phyloP scores from a whole-genome alignment of 148 eudicot genomes.

The Rhododendron ovatum region DNA sequence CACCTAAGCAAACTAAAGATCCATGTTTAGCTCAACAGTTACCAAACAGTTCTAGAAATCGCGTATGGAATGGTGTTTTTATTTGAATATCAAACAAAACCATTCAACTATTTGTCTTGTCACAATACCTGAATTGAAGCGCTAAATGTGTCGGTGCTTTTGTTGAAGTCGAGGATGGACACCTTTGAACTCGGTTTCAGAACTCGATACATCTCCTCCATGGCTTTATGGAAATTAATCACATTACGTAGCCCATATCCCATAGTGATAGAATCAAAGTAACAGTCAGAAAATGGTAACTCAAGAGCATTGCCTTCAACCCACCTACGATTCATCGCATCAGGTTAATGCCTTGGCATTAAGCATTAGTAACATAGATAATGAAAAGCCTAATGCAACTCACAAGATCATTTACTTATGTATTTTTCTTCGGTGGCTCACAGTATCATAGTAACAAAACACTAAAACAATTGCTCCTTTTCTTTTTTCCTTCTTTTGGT shows the following conservation, averaged over 20 bases:
- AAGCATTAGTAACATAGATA: neutral
- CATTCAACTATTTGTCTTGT: neutral
- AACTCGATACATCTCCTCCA: conserved; percentile 65
- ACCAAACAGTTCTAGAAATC: neutral
- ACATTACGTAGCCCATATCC: conserved; percentile 93
- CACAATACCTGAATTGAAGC: conserved; percentile 53
- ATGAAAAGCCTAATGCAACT: neutral
- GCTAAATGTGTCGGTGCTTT: conserved; percentile 42
- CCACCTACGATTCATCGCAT: conserved; percentile 49
- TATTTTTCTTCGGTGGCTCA: neutral
- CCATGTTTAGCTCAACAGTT: neutral
- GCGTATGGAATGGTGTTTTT: neutral
- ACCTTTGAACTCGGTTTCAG: conserved; percentile 73
- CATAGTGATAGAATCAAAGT: conserved; percentile 79
- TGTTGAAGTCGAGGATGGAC: conserved; percentile 85
- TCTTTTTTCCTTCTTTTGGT: neutral
- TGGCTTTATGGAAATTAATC: conserved; percentile 55
- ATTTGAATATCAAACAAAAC: neutral
- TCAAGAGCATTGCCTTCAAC: conserved; percentile 79
- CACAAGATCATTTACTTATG: neutral
- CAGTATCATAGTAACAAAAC: neutral
- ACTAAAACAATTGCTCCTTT: neutral
- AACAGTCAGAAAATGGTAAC: conserved; percentile 58
- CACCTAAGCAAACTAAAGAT: neutral
- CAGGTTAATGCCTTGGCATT: neutral